These are phyloP conservation scores for Salix brachista DNA, from an alignment of 345 rosid genomes.

Conservation along the genomic window DNA sequence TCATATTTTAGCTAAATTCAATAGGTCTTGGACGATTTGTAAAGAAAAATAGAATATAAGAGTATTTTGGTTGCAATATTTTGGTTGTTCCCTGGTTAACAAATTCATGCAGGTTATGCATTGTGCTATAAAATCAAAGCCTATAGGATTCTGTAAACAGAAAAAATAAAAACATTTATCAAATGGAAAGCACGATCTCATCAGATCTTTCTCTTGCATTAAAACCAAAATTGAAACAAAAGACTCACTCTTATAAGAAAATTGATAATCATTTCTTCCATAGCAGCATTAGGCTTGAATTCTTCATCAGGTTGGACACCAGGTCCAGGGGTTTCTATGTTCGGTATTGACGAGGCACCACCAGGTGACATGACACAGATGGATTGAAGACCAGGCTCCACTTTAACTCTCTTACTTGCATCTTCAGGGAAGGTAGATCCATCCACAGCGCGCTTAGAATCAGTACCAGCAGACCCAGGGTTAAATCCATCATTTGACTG, in stretches of 20 bases:
- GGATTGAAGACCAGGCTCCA: constrained; percentile 95
- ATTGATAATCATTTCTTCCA: constrained; percentile 99
- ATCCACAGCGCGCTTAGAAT: constrained; percentile 71
- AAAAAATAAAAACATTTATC: not conserved
- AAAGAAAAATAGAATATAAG: not conserved
- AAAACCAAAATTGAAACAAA: constrained; percentile 12
- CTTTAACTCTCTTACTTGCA: constrained; percentile 74
- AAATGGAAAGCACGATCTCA: not conserved
- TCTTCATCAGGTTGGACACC: constrained; percentile 97
- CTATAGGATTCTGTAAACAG: not conserved
- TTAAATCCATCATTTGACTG: constrained; percentile 58
- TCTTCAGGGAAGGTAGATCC: constrained; percentile 80
- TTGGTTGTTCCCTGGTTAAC: not conserved
- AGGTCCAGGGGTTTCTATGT: constrained; percentile 93
- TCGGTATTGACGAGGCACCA: constrained; percentile 78
- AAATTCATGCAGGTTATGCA: not conserved
- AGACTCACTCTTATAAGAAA: constrained; percentile 90
- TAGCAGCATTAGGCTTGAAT: constrained; percentile 98
- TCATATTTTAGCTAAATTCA: not conserved
- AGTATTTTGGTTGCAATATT: not conserved
- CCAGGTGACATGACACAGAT: constrained; percentile 95
- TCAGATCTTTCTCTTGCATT: constrained; percentile 3
- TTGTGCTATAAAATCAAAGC: not conserved
- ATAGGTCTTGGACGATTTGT: not conserved
- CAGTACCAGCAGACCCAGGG: constrained; percentile 46